These are phyloP conservation scores for Coleophoma crateriformis DNA, from an alignment of 2,329 filamentous ascomycete genomes.

Conservation along the genomic window DNA sequence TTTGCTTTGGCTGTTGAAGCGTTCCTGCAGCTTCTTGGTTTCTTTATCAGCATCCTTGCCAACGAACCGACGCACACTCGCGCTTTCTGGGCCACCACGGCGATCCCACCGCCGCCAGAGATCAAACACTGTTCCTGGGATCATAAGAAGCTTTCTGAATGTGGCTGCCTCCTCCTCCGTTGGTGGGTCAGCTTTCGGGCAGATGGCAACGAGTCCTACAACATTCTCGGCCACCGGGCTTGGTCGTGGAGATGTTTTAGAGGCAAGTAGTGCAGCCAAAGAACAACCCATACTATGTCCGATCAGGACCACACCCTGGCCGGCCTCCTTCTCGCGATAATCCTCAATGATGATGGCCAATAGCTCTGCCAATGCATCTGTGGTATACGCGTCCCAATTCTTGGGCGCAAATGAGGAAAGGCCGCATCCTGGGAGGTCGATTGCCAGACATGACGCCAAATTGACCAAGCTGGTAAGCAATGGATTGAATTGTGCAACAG, in stretches of 20 bases:
- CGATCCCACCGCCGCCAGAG: slow-evolving; percentile 74
- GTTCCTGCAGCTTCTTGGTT: slow-evolving; percentile 61
- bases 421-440: slow-evolving; percentile 89
- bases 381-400: slow-evolving; percentile 73
- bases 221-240: slow-evolving; percentile 56
- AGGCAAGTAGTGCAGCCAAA: slow-evolving; percentile 65
- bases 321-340: slow-evolving; percentile 57
- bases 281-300: slow-evolving; percentile 90
- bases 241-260: slow-evolving; percentile 41
- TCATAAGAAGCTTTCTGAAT: slow-evolving; percentile 53
- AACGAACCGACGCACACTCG: slow-evolving; percentile 74
- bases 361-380: slow-evolving; percentile 69
- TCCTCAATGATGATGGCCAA: slow-evolving; percentile 69
- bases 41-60: slow-evolving; percentile 60
- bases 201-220: slow-evolving; percentile 75
- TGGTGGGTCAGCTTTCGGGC: slow-evolving; percentile 65
- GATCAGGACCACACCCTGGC: slow-evolving; percentile 72
- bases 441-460: slow-evolving; percentile 75
- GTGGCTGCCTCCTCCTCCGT: slow-evolving; percentile 43
- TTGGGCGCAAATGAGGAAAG: slow-evolving; percentile 68
- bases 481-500: slow-evolving; percentile 79
- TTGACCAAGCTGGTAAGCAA: slow-evolving; percentile 78
- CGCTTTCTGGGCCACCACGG: slow-evolving; percentile 70
- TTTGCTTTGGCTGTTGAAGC: slow-evolving; percentile 77
- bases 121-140: slow-evolving; percentile 71